Base-by-base conservation (phyloP, 1,139 yeast genomes). In the Zygoascus sp. region DNA sequence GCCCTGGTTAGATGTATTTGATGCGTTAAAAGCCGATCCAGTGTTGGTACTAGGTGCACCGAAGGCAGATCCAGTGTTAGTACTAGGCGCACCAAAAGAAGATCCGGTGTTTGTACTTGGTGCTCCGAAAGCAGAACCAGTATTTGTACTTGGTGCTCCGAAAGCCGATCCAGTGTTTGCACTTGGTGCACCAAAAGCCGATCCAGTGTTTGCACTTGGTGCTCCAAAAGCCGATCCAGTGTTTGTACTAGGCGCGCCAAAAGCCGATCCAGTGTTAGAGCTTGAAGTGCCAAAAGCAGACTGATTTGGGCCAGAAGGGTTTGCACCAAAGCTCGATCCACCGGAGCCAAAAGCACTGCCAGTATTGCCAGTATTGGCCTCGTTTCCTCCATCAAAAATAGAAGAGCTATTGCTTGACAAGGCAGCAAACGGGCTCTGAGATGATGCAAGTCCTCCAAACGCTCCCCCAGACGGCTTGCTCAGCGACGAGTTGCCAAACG, bases 81-180 rank as follows among this genome's bases (percentile, higher is more conserved):
- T 50, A 15, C 16, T 28, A 6, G 36, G 19, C 32, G 51, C 34
- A 6, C 67, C 61, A 50, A 53, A 54, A 13, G 53, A 40, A 11
- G 45, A 41, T 15, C 43, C 42, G 21, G 30, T 19, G 4, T 23
- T 30, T 7, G 41, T n/a, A 3, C n/a, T 7, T 10, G 27, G 7
- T 20, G 49, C 49, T 8, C 50, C 38, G 23, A 39, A 13, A 6
- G 48, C 37, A 32, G 43, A 36, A 8, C 52, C 54, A 42, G 46
- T 30, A 32, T 44, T 45, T 23, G 51, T 46, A 19, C 47, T 46
- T 5, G 58, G 47, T 23, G 53, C 42, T 11, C 55, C 54, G 35
- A 60, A 58, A 8, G 61, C 57, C 4, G 60, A 56, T 32, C 50
- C 27, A 4, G 23, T 13, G 30, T 45, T 58, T 55, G 37, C 51